Evolutionary conservation across 2,329 filamentous ascomycete genomes (phyloP).

Genomic region (Aspergillus sp.): DNA sequence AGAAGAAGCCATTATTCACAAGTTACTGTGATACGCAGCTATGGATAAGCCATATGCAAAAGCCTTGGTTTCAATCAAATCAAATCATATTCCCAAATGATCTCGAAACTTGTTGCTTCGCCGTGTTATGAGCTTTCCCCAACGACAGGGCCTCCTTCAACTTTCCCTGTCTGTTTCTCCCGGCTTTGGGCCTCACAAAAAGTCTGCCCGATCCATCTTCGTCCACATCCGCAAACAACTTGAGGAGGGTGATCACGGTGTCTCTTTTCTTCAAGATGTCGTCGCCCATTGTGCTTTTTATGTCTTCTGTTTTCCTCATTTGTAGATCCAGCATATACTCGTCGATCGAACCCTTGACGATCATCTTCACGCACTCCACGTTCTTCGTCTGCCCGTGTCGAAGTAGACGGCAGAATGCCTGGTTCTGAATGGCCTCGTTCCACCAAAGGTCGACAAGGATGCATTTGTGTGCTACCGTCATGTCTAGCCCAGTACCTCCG

Average conservation of each 20-base stretch:
- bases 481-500: constrained; percentile 59
- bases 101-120: not conserved
- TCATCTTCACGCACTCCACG: constrained; percentile 59
- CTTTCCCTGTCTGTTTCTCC: not conserved
- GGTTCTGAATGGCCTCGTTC: constrained; percentile 62
- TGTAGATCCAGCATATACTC: constrained; percentile 58
- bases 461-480: constrained; percentile 60
- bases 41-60: no score
- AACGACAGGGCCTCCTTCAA: not conserved
- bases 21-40: no score
- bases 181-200: not conserved
- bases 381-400: constrained; percentile 64
- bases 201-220: constrained; percentile 2
- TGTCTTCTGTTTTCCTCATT: constrained; percentile 45
- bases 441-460: constrained; percentile 61
- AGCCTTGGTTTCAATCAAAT: not conserved
- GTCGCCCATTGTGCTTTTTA: constrained; percentile 25
- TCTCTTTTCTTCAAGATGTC: constrained; percentile 15
- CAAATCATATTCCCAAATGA: not conserved
- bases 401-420: constrained; percentile 59
- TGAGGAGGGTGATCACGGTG: constrained; percentile 22
- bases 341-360: constrained; percentile 60
- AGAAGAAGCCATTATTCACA: no score
- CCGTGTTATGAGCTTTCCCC: not conserved
- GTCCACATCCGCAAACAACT: constrained; percentile 26